Evolutionary conservation across 768 basidiomycete species (phyloP), one percentile per base, ranked within the genome.

Genomic region (Lepiota subincarnata): DNA sequence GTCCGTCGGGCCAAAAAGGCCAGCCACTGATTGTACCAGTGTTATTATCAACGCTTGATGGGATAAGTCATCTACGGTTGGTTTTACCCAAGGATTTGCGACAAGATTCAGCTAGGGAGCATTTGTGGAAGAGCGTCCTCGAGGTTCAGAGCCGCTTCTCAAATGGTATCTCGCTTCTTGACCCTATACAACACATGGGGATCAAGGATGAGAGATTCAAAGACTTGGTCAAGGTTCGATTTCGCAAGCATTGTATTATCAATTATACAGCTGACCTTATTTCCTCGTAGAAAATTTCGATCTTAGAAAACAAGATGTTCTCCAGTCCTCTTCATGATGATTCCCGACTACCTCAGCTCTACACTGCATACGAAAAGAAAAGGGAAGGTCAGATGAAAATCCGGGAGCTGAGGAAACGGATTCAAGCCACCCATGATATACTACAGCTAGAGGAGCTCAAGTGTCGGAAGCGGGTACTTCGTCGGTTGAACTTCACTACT

Each of bases 391-490:
- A 85, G 59, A 74, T 82, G 26, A 79, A 80, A 34, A 84, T 94
- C 51, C 85, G 91, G 7, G 74, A 80, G 18, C 73, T 95, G 37
- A 95, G 89, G 73, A 89, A 87, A 67, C 85, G 84, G 28, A 94
- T 98, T 39, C 86, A 89, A 57, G 81, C 89, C 0, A 96, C 96
- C 0, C 87, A 94, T 48, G 94, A 97, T 57, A 82, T 99, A 7
- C 73, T 98, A 38, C 96, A 98, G 66, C 79, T 98, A 48, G 97
- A 98, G 67, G 97, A 99, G 68, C 85, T 99, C 64, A 96, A 95
- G 69, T 86, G 84, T 60, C 80, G 97, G 53, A 98, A 98, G 70
- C 90, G 96, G 19, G 95, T 97, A 0, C 78, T 98, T 22, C 82
- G 97, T 34, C 81, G 97, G 31, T 73, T 99, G 5, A 95, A 88